Evolutionary conservation across 2,329 filamentous ascomycete species (phyloP), one percentile per base, ranked within the genome.

Genomic region (Pseudogymnoascus sp.): DNA sequence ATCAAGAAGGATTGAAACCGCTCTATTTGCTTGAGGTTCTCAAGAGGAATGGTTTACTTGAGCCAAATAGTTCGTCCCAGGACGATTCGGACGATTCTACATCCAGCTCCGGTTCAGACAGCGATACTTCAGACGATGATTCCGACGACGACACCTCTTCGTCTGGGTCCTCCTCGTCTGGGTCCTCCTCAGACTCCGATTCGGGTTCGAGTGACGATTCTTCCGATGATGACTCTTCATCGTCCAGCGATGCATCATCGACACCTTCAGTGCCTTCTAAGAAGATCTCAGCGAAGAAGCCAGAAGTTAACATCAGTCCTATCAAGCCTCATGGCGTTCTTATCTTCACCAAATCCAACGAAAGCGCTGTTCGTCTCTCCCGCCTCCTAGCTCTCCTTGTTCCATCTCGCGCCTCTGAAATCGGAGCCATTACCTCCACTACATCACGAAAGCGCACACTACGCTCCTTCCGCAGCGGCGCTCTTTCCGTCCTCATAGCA

Each of bases 261-360:
- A 62, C 65, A 59, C 60, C 64, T 31, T 62, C 64, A 33, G 59
- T 61, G 15, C 64, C 53, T 33, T 64, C 65, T n/a, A 60, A 60
- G 38, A 60, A 60, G 19, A 33, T 60, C 33, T 62, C 42, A 64
- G 64, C 44, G 64, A 67, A 26, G 53, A 67, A 11, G 26, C 65
- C 40, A 56, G 46, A 38, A 67, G 38, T 65, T 46, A 64, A 56
- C 31, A 35, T 60, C 17, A 60, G 64, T 65, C 37, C 65, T 68
- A 19, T 73, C 73, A 79, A 76, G 4, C 65, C 68, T 33, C 67
- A 66, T 1, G 72, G 72, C 23, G 85, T 88, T 10, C 81, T 97
- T 37, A 86, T 97, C 67, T 97, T 97, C 74, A 93, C 92, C 56
- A 91, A 91, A 70, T 96, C 90, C 64, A 96, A 93, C 72, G 92